Evolutionary conservation across 1,284 basidiomycete genomes (phyloP).

Genomic region (Cutaneotrichosporon cavernicola): DNA sequence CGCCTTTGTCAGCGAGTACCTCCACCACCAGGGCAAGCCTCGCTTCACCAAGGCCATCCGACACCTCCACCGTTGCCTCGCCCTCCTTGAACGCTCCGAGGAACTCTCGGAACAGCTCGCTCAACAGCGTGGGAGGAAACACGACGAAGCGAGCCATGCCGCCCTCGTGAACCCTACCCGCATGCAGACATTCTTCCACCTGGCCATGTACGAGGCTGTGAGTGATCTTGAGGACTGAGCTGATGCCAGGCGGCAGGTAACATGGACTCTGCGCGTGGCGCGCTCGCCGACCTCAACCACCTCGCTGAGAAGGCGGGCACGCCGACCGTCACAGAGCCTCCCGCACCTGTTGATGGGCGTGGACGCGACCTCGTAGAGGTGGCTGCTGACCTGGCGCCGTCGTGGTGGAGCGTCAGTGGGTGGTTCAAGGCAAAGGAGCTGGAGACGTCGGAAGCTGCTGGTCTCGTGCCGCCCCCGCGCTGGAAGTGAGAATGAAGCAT

Average conservation of each 20-base stretch:
- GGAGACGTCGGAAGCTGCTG: background rate
- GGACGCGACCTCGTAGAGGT: background rate
- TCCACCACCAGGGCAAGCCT: background rate
- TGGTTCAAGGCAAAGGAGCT: background rate
- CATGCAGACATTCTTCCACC: background rate
- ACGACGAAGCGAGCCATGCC: background rate
- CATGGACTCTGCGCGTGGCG: background rate
- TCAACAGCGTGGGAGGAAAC: background rate
- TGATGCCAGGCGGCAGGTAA: background rate
- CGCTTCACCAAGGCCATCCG: background rate
- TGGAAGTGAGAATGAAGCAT: background rate
- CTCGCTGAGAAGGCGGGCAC: background rate
- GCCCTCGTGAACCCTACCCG: background rate
- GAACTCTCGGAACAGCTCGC: background rate
- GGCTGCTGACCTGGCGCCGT: background rate
- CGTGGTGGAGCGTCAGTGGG: background rate
- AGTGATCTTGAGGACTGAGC: background rate
- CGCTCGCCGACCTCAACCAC: background rate
- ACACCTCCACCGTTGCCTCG: background rate
- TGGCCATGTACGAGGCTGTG: background rate
- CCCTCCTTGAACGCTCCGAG: background rate
- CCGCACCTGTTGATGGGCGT: background rate
- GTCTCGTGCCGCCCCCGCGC: background rate
- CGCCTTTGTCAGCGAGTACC: background rate
- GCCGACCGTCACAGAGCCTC: background rate